Evolutionary conservation across 495 filamentous ascomycete genomes (phyloP).

Genomic region (Ramalina intermedia): DNA sequence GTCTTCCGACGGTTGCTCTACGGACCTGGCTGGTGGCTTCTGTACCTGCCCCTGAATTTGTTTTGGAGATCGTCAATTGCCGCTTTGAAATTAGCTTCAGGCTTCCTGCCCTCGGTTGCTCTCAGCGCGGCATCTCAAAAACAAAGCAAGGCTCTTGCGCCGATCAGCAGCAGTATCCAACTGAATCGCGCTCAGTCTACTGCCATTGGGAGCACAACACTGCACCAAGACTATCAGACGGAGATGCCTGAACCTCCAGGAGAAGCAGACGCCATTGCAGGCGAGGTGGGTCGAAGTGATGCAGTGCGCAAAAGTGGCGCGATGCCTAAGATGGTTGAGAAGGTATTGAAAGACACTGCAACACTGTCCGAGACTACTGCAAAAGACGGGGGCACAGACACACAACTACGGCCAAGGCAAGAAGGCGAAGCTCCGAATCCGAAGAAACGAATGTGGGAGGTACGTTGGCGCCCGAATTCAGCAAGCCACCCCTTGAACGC

Average conservation of each 20-base stretch:
- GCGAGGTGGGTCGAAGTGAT: conserved; percentile 12
- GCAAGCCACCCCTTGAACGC: no score
- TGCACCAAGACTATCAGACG: conserved; percentile 16
- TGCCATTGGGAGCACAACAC: conserved; percentile 23
- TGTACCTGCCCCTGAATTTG: conserved; percentile 67
- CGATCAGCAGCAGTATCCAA: conserved; percentile 24
- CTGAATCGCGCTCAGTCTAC: conserved; percentile 25
- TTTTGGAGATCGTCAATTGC: conserved; percentile 35
- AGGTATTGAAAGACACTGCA: conserved; percentile 38
- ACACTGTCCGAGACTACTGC: conserved; percentile 19
- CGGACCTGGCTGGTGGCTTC: conserved; percentile 77
- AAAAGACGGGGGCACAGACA: conserved; percentile 10
- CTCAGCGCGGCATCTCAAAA: conserved; percentile 23
- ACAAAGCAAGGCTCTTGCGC: conserved; percentile 15
- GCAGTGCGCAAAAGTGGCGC: conserved; percentile 20
- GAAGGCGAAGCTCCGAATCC: conserved; percentile 45
- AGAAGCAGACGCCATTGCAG: conserved; percentile 19
- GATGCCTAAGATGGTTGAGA: conserved; percentile 38
- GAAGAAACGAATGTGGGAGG: conserved; percentile 79
- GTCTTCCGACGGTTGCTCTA: conserved; percentile 72
- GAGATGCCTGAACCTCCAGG: conserved; percentile 18
- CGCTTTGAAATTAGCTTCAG: conserved; percentile 14
- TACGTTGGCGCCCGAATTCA: conserved; percentile 6
- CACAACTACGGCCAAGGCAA: conserved; percentile 24
- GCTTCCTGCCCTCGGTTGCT: conserved; percentile 26